Evolutionary conservation across 1,139 yeast genomes (phyloP), one percentile per base, ranked within the genome.

Genomic region (Yamadazyma pseudoaaseri): DNA sequence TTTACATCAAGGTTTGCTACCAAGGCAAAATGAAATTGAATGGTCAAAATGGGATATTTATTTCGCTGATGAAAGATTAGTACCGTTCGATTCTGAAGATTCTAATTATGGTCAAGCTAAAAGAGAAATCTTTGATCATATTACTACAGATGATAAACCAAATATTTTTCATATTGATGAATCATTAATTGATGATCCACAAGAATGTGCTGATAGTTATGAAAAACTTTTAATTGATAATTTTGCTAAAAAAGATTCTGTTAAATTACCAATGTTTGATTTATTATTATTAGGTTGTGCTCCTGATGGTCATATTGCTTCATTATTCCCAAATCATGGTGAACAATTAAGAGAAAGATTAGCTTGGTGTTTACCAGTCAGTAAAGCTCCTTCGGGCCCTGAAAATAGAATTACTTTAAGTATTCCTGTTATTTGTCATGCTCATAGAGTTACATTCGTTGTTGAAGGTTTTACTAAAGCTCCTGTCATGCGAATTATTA

Each of bases 291-390:
- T 92, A 42, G 98, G 98, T 14, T 90, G 97, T 70, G 98, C 98
- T 0, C 98, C 98, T 3, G 98, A 92, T 58, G 98, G 98, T 17
- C 98, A 92, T 57, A 86, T 90, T 51, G 96, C 97, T 35, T 87
- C 96, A 16, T 73, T 92, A 40, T 92, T 92, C 69, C 98, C 98
- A 12, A 84, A 85, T 54, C 94, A 86, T 54, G 75, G 75, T 17
- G 94, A 86, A 45, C 81, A 85, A 37, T 70, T 92, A 45, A 75
- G 97, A 52, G 98, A 92, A 56, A 79, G 84, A 48, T 74, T 86
- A 51, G 97, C 97, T 2, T 92, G 98, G 98, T 92, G 92, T 46
- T 85, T 89, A 31, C 95, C 97, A 2, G 94, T 92, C 14, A 83
- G 79, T 45, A 85, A 87, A 41, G 96, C 97, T 1, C 98, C 98